These are phyloP conservation scores for Fusarium oligoseptatum DNA, from an alignment of 2,329 filamentous ascomycete species.

Conservation along the genomic window DNA sequence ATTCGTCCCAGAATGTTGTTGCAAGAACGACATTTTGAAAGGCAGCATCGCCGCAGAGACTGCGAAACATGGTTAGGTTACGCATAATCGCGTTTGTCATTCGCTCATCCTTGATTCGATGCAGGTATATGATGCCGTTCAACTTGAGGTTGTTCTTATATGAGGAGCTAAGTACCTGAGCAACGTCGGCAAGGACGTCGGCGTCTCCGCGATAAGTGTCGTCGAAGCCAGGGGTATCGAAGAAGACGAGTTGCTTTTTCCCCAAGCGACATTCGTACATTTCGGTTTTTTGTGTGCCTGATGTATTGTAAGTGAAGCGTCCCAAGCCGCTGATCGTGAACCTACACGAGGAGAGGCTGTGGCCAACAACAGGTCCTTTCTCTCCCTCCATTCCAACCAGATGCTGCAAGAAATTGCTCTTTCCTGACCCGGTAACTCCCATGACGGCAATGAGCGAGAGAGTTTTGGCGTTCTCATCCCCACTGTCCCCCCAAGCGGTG, in stretches of 20 bases:
- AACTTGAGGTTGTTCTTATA: background rate
- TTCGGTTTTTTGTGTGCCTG: background rate
- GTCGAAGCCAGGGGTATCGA: background rate
- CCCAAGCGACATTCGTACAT: background rate
- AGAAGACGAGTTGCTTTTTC: background rate
- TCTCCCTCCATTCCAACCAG: background rate
- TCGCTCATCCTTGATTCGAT: background rate
- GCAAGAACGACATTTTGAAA: background rate
- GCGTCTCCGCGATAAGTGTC: background rate
- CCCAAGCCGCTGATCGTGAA: background rate
- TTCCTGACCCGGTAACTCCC: background rate
- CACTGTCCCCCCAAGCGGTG: accelerated
- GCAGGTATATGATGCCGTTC: background rate
- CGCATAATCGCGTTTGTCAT: background rate
- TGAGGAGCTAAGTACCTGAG: background rate
- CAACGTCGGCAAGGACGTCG: background rate
- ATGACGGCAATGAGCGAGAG: background rate
- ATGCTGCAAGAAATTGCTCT: background rate
- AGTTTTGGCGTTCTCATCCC: background rate
- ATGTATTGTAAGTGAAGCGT: accelerated
- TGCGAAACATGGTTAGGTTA: background rate
- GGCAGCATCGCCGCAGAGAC: background rate
- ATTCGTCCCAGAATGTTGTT: background rate
- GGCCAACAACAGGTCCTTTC: background rate
- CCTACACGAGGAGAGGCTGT: background rate